Conservation (phyloP, 441 rosid species). For the Pelargonium citronellum region DNA sequence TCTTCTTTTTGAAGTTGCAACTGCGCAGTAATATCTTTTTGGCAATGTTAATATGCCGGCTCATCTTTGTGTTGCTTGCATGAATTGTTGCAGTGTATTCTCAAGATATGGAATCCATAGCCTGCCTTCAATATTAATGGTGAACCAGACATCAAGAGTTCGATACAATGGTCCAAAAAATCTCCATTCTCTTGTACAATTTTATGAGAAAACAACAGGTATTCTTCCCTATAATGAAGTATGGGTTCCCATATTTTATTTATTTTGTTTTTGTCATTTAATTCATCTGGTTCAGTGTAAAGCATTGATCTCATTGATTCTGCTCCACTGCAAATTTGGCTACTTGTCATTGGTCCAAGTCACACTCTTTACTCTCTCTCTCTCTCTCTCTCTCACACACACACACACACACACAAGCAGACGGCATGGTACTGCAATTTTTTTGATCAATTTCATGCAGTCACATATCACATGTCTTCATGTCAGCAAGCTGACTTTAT, state of each 20-base stretch:
- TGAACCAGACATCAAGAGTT: conserved; percentile 50
- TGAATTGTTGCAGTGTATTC: conserved; percentile 46
- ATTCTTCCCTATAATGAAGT: neutral
- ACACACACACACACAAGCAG: no score
- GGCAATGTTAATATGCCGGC: neutral
- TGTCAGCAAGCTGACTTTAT: neutral
- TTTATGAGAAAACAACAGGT: conserved; percentile 69
- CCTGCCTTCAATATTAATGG: conserved; percentile 60
- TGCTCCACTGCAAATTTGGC: no score
- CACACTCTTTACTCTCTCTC: no score
- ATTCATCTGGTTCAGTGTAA: no score
- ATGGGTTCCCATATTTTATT: no score
- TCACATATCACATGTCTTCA: neutral
- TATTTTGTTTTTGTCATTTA: no score
- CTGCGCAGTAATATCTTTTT: neutral
- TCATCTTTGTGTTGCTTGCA: conserved; percentile 16
- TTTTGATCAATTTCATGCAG: neutral
- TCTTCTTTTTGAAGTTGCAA: neutral
- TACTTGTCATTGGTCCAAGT: no score
- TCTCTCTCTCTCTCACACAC: no score
- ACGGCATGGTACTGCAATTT: no score
- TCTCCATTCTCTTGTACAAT: conserved; percentile 50
- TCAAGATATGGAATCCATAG: conserved; percentile 74
- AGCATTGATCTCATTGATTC: no score
- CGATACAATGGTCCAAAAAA: conserved; percentile 52